These are phyloP conservation scores for Hura crepitans DNA, from an alignment of 441 rosid species.

Conservation along the genomic window DNA sequence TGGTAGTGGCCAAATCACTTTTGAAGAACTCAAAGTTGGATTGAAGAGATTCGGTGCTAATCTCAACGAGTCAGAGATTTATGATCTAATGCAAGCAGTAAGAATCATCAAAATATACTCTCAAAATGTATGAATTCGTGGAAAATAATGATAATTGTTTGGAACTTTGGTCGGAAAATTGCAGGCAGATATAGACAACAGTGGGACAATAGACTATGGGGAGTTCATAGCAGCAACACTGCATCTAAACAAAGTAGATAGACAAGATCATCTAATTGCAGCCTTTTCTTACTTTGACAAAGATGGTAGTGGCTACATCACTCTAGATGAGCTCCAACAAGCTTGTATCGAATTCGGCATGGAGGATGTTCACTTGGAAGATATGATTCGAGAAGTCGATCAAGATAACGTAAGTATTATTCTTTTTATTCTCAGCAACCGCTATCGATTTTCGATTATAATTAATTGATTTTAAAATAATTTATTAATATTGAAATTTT, in stretches of 20 bases:
- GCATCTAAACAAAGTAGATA: constrained; percentile 69
- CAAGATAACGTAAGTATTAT: constrained; percentile 60
- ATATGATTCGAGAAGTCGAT: constrained; percentile 75
- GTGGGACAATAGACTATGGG: constrained; percentile 87
- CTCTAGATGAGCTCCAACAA: constrained; percentile 77
- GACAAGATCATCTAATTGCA: constrained; percentile 67
- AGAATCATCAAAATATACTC: too few species aligned
- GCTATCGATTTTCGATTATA: too few species aligned
- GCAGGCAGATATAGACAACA: constrained; percentile 94
- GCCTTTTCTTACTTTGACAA: constrained; percentile 90
- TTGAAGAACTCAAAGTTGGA: constrained; percentile 85
- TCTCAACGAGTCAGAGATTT: constrained; percentile 73
- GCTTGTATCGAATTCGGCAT: constrained; percentile 82
- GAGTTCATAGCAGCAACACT: constrained; percentile 96
- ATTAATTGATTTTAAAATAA: too few species aligned
- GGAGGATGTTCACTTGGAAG: constrained; percentile 65
- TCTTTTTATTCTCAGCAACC: too few species aligned
- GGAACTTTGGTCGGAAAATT: constrained; percentile 15
- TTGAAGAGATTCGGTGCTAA: constrained; percentile 75
- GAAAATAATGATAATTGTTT: too few species aligned
- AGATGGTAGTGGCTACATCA: constrained; percentile 93
- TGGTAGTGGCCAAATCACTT: constrained; percentile 80
- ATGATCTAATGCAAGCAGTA: constrained; percentile 76
- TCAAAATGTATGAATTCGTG: too few species aligned
- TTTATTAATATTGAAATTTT: neutral